Conservation (phyloP, 2,329 filamentous ascomycete genomes). For the Pestalotiopsis sp. region DNA sequence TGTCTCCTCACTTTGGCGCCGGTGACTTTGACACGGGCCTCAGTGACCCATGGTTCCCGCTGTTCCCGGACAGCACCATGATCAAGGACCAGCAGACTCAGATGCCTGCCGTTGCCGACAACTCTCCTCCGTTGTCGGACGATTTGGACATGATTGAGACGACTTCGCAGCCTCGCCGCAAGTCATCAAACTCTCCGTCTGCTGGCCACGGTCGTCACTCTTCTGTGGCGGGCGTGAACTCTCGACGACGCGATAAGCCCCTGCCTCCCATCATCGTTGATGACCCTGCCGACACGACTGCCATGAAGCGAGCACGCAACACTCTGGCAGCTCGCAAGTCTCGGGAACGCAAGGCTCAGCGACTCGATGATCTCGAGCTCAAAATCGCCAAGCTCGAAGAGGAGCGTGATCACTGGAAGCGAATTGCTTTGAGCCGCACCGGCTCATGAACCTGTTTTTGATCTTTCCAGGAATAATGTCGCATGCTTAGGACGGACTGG, state of each 20-base stretch:
- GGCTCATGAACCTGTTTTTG: constrained; percentile 32
- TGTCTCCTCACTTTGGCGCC: constrained; percentile 74
- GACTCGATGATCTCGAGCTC: constrained; percentile 74
- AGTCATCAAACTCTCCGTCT: constrained; percentile 48
- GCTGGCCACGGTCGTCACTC: constrained; percentile 61
- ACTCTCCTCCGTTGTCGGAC: constrained; percentile 47
- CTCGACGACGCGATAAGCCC: constrained; percentile 79
- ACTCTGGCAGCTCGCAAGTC: constrained; percentile 93
- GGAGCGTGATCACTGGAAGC: constrained; percentile 69
- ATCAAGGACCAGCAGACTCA: constrained; percentile 10
- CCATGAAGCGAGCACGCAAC: constrained; percentile 91
- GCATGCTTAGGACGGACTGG: constrained; percentile 33
- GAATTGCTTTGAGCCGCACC: constrained; percentile 47
- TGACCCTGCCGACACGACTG: constrained; percentile 73
- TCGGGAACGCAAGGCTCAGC: constrained; percentile 80
- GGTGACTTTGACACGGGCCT: constrained; percentile 56
- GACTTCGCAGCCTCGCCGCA: constrained; percentile 45
- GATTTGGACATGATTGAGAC: constrained; percentile 51
- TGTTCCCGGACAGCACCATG: constrained; percentile 63
- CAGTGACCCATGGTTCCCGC: constrained; percentile 68
- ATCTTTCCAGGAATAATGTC: constrained; percentile 21
- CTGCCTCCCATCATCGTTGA: constrained; percentile 77
- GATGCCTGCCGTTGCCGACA: constrained; percentile 28
- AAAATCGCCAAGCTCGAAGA: constrained; percentile 70
- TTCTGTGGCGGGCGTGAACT: constrained; percentile 68